These are phyloP conservation scores for Penicillium griseofulvum DNA, from an alignment of 2,329 filamentous ascomycete species.

Conservation along the genomic window DNA sequence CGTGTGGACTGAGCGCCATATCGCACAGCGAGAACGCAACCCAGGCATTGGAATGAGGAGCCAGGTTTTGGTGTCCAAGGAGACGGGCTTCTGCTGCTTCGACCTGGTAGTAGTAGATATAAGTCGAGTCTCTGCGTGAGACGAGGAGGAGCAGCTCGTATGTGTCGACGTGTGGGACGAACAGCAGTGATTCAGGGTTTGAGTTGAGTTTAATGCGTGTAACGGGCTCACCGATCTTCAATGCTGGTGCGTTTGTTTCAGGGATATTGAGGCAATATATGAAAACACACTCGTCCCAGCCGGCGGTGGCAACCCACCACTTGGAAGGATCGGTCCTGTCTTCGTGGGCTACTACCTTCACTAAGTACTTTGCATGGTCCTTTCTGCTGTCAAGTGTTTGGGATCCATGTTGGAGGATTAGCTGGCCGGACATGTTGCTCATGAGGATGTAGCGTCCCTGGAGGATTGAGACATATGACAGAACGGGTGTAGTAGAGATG, in stretches of 20 bases:
- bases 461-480: conserved; percentile 49
- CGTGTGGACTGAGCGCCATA: conserved; percentile 55
- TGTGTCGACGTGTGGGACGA: conserved; percentile 51
- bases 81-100: conserved; percentile 33
- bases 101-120: conserved; percentile 55
- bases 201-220: conserved; percentile 39
- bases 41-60: conserved; percentile 64
- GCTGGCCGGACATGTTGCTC: conserved; percentile 59
- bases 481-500: conserved; percentile 47
- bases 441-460: conserved; percentile 48
- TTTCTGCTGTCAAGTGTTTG: conserved; percentile 49
- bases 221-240: conserved; percentile 27
- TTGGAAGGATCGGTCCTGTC: conserved; percentile 26
- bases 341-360: conserved; percentile 48
- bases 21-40: conserved; percentile 60
- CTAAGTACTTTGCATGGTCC: conserved; percentile 60
- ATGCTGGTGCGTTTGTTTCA: neutral
- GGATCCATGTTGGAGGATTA: conserved; percentile 49
- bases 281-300: conserved; percentile 59
- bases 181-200: conserved; percentile 58
- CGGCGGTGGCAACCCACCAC: conserved; percentile 55
- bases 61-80: conserved; percentile 59
- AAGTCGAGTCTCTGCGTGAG: conserved; percentile 58
- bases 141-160: conserved; percentile 51
- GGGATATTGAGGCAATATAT: conserved; percentile 45